Base-by-base conservation (phyloP, 1,139 yeast genomes). In the Blastobotrys malaysiensis region DNA sequence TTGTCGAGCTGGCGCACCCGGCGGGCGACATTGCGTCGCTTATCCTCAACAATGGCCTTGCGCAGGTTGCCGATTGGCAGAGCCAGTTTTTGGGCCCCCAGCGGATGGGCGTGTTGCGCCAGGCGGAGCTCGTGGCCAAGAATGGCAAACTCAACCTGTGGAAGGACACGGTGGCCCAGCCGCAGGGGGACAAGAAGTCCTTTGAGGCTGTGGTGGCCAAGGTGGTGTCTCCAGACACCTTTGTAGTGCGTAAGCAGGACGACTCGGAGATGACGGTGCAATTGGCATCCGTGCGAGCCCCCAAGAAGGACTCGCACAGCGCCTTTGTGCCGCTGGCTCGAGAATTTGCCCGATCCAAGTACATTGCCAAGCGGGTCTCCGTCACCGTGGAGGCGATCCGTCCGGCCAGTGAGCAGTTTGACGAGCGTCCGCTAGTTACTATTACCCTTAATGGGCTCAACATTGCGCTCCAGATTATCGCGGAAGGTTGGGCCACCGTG, bases 1-100 rank as follows among this genome's bases (percentile, higher is more conserved):
- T 72, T 50, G 79, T 84, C 55, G 86, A 77, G 6, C 68, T 77
- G 49, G 69, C 80, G 52, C 83, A 83, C 62, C 91, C 89, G 53
- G 86, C 88, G 11, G 90, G 95, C 6, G 86, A 87, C 65, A 84
- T 88, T 63, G 82, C 86, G 57, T 85, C 83, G 61, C 80, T 81
- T 61, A 71, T 88, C 59, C 75, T 88, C 59, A 81, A 79, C 57
- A 77, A 75, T 56, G 97, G 97, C 9, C 76, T 83, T 46, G 96
- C 86, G 7, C 83, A 83, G 61, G 81, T 88, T 54, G 82, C 84
- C 20, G 96, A 88, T 67, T 86, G 95, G 93, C 96, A 88, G 68
- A 82, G 90, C 1, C 69, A 81, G n/a, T 66, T 82, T 51, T 73
- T 89, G 55, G 96, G 96, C 1, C 74, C 90, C 5, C 70, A 77